Evolutionary conservation across 805 yeast species (phyloP), one percentile per base, ranked within the genome.

Genomic region (Isabelozyma heimii): DNA sequence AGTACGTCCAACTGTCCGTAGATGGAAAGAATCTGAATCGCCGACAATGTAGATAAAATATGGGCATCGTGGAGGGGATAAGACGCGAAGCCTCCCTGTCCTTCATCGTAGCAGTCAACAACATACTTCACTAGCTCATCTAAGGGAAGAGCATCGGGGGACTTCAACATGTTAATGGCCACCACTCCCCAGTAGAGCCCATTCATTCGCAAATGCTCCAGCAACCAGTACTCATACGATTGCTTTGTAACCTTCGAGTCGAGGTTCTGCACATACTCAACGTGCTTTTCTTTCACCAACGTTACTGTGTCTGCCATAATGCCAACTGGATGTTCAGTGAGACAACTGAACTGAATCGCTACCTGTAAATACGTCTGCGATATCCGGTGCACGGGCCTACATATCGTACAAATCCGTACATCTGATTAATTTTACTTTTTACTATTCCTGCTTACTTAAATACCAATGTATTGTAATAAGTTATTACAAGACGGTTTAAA

Each of bases 131-230:
- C 66, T 12, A 92, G 81, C 6, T 85, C 88, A 1, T 75, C 68
- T 46, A 75, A 72, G n/a, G 83, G 75, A 48, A 92, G 79, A 0
- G 83, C 79, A 26, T 65, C 65, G 33, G 76, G 67, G 2, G 84
- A 72, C 27, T 78, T 74, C 66, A 92, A 62, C 1, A 86, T 66
- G 44, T 80, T 79, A 30, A 91, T 66, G 0, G 97, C 90, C 14
- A 87, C 85, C 2, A 89, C 72, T 0, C 97, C 98, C 99, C 99
- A 94, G 64, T 94, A 94, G 0, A 94, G 76, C 1, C 98, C 99
- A 59, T 89, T 90, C 76, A 94, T 67, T 30, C 97, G 77, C 44
- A 94, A 73, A 64, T 94, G 98, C 60, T 94, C 98, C 9, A 89
- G 81, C 45, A 91, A 67, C 94, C 96, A 90, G 67, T 90, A 91